Base-by-base conservation (phyloP, 768 basidiomycete genomes). In the Boletus reticuloceps region DNA sequence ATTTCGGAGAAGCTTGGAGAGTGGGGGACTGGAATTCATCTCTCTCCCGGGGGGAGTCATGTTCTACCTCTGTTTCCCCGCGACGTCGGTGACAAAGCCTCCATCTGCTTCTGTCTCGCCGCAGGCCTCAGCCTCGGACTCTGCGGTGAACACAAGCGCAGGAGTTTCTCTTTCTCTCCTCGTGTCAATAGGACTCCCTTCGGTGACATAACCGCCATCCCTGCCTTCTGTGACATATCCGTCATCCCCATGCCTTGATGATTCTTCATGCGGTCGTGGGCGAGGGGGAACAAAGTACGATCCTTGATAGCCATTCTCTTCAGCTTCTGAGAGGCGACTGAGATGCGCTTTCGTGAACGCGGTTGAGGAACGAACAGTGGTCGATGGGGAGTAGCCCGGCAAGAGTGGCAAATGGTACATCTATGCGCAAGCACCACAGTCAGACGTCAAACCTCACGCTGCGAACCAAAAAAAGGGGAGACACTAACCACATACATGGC, bases 371-470 rank as follows among this genome's bases (percentile, higher is more conserved):
- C 95, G 88, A 27, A 97, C 75, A 56, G 89, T 92, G 4, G 88
- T 84, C 40, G 85, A 82, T 2, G 89, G 88, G 0, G 89, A 88
- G 63, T 98, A 98, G 0, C 95, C 95, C 9, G 95, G 92, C 16
- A 97, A 79, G 5, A 98, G 77, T 2, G 95, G 95, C 0, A 96
- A 79, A 67, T 92, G 89, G 66, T 98, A 96, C 77, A 95, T 86
- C 94, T 94, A 29, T 20, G 31, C 13, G 45, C 9, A 36, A 57
- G 29, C 16, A 42, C 47, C 47, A 27, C 6, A 25, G 32, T 43
- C 32, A 50, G 39, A 52, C 12, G 6, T 17, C 27, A 17, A n/a
- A 56, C n/a, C 16, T 34, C 38, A 43, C 19, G 17, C 20, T 16
- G 13, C 22, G 8, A 38, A 10, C 13, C 4, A 36, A 16, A 47